A percentile compares a stretch with the other conserved stretches of the same genome.
phyloP scores from a whole-genome alignment of 768 basidiomycete genomes.

The Psilocybe sp. region DNA sequence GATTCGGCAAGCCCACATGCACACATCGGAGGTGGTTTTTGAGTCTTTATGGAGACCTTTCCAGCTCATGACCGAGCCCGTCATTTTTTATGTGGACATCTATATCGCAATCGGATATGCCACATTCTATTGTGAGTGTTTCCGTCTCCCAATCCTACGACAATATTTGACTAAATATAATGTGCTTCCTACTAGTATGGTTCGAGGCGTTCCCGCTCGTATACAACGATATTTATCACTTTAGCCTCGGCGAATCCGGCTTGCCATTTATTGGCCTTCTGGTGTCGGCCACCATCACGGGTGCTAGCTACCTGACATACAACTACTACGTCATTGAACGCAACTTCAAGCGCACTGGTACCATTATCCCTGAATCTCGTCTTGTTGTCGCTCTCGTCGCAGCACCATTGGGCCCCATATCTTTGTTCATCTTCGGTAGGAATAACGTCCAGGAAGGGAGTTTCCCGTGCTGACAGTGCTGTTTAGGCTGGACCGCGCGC shows the following conservation, averaged over 20 bases:
- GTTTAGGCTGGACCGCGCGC: neutral
- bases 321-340: neutral
- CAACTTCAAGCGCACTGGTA: neutral
- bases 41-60: neutral
- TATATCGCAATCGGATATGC: conserved; percentile 1
- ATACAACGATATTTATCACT: conserved; percentile 2
- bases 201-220: conserved; percentile 5
- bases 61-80: conserved; percentile 3
- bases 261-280: conserved; percentile 1
- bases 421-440: neutral
- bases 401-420: neutral
- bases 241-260: neutral
- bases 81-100: neutral
- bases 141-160: no score
- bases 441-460: no score
- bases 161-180: neutral
- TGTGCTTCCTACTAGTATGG: neutral
- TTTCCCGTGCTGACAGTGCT: no score
- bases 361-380: neutral
- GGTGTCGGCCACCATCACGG: neutral
- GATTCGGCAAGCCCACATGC: neutral
- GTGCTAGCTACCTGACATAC: neutral
- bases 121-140: conserved; percentile 1
- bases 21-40: neutral
- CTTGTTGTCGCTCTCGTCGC: conserved; percentile 1